Evolutionary conservation across 768 basidiomycete genomes (phyloP).

Genomic region (Xerocomus potaroensis): DNA sequence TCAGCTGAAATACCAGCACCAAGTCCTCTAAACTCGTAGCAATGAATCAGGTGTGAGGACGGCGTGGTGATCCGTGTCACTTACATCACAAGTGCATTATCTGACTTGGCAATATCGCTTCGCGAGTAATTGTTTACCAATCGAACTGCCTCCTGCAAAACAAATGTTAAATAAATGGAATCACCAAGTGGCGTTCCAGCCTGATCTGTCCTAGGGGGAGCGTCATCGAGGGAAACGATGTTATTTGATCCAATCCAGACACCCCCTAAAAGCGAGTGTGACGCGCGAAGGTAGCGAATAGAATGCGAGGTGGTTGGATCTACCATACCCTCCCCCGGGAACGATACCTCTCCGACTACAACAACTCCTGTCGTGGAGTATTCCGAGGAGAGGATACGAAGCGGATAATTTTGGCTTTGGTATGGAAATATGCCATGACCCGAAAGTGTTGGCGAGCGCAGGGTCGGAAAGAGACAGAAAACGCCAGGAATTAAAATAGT

Average conservation of each 20-base stretch:
- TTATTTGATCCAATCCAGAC: slow-evolving; percentile 66
- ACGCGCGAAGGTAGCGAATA: slow-evolving; percentile 57
- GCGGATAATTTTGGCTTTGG: slow-evolving; percentile 46
- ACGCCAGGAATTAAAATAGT: slow-evolving; percentile 25
- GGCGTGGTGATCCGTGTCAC: slow-evolving; percentile 20
- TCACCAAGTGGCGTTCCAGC: slow-evolving; percentile 58
- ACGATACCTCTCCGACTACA: slow-evolving; percentile 70
- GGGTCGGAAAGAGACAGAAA: slow-evolving; percentile 34
- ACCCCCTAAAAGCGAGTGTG: slow-evolving; percentile 65
- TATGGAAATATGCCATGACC: slow-evolving; percentile 50
- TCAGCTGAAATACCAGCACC: slow-evolving; percentile 81
- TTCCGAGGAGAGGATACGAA: slow-evolving; percentile 64
- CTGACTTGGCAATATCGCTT: slow-evolving; percentile 32
- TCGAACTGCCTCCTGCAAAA: slow-evolving; percentile 81
- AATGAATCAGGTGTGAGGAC: slow-evolving; percentile 1
- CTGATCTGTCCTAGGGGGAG: slow-evolving; percentile 44
- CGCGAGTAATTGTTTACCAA: slow-evolving; percentile 53
- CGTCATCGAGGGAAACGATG: slow-evolving; percentile 40
- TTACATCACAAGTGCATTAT: slow-evolving; percentile 72
- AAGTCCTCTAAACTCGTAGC: slow-evolving; percentile 59
- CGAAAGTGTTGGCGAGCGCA: slow-evolving; percentile 56
- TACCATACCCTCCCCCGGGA: slow-evolving; percentile 31
- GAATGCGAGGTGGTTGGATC: slow-evolving; percentile 39
- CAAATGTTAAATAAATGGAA: slow-evolving; percentile 80
- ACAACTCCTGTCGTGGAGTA: slow-evolving; percentile 78